Evolutionary conservation across 345 rosid species (phyloP).

Genomic region (Turnera subulata): DNA sequence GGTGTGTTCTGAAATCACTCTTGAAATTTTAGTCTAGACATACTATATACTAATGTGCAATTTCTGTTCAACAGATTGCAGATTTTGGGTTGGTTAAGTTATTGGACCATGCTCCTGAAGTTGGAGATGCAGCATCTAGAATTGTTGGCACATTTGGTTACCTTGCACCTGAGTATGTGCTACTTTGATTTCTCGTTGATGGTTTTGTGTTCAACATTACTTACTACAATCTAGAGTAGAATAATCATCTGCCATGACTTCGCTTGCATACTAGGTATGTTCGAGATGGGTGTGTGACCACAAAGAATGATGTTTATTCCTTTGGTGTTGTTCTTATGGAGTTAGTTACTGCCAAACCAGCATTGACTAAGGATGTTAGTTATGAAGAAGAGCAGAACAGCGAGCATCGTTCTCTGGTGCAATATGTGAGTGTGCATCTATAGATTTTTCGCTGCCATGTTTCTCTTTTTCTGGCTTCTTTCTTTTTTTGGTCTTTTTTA

Average conservation of each 20-base stretch:
- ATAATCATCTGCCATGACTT: no score
- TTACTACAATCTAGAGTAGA: background rate
- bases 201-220: background rate
- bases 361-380: slow-evolving; percentile 20
- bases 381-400: slow-evolving; percentile 7
- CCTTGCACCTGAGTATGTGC: slow-evolving; percentile 38
- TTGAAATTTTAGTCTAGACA: background rate
- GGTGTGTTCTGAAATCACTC: background rate
- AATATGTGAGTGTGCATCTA: slow-evolving; percentile 18
- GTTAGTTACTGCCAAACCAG: slow-evolving; percentile 32
- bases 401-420: slow-evolving; percentile 29
- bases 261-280: no score
- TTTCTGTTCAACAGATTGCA: slow-evolving; percentile 27
- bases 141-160: no score
- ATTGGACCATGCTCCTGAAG: slow-evolving; percentile 29
- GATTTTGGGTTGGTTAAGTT: slow-evolving; percentile 37
- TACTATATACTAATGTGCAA: no score
- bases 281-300: slow-evolving; percentile 30
- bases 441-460: no score
- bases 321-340: slow-evolving; percentile 36
- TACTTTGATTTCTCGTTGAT: background rate
- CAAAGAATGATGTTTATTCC: slow-evolving; percentile 30
- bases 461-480: no score
- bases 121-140: slow-evolving; percentile 29
- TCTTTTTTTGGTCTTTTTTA: background rate